Evolutionary conservation across 1,284 basidiomycete species (phyloP).

Genomic region (Testicularia cyperi): DNA sequence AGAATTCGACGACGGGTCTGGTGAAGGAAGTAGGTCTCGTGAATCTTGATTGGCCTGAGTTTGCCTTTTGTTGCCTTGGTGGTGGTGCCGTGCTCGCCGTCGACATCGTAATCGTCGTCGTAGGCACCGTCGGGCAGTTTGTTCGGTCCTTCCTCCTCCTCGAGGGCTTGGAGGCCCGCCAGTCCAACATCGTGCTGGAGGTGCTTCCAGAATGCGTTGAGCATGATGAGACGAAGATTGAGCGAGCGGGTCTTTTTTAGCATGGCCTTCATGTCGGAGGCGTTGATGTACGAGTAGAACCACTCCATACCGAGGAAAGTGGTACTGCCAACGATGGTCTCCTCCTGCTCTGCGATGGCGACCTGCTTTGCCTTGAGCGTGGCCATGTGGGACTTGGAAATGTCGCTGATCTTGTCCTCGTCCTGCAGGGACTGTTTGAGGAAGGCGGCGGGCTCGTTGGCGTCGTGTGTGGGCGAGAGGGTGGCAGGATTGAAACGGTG

Average conservation of each 20-base stretch:
- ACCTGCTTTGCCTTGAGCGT: slow-evolving; percentile 10
- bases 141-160: slow-evolving; percentile 9
- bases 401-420: slow-evolving; percentile 15
- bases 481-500: slow-evolving; percentile 1
- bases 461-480: background rate
- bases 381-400: slow-evolving; percentile 5
- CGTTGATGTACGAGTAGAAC: slow-evolving; percentile 61
- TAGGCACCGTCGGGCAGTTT: background rate
- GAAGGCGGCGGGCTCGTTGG: slow-evolving; percentile 5
- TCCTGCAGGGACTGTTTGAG: slow-evolving; percentile 11
- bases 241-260: slow-evolving; percentile 17
- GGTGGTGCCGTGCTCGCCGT: slow-evolving; percentile 52
- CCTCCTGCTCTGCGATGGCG: slow-evolving; percentile 13
- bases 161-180: slow-evolving; percentile 8
- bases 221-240: slow-evolving; percentile 19
- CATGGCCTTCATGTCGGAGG: slow-evolving; percentile 58
- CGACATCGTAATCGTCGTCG: slow-evolving; percentile 16
- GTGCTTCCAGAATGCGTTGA: slow-evolving; percentile 32
- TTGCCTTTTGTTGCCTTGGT: slow-evolving; percentile 39
- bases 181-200: slow-evolving; percentile 15
- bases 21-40: slow-evolving; percentile 39
- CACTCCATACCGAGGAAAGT: slow-evolving; percentile 60
- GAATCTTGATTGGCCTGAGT: slow-evolving; percentile 59
- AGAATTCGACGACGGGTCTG: slow-evolving; percentile 61
- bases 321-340: slow-evolving; percentile 12